Evolutionary conservation across 495 filamentous ascomycete genomes (phyloP), one percentile per base, ranked within the genome.

Genomic region (Aspergillus kassunensis): DNA sequence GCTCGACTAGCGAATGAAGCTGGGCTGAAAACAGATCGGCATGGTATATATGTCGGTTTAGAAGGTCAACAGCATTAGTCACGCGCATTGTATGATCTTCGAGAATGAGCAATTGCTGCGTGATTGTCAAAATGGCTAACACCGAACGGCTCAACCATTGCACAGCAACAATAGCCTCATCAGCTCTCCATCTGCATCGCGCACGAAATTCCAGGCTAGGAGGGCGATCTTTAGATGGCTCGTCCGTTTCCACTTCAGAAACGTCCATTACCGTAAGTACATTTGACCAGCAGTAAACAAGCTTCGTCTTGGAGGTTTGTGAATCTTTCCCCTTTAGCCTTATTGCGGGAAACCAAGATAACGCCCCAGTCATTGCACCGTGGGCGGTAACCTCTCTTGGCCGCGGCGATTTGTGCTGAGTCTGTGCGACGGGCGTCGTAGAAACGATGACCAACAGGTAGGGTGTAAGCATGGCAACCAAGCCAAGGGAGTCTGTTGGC

Each of bases 261-360:
- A 97, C 79, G 50, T 99, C 95, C 20, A 97, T 64, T 16, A 97
- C 85, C 1, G 92, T 97, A 51, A 99, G 73, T 24, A 97, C 82
- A 61, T 96, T 96, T 10, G 91, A 97, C 95, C 93, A 99, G 62
- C 90, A 96, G 68, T 97, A 99, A 2, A 89, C 91, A n/a, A 99
- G 77, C 64, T 97, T 97, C 1, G 72, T 72, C 37, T 76, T 71
- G 2, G 73, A 75, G 1, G 63, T 67, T 27, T 72, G 68, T 24
- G 63, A 65, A 42, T 87, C 84, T 34, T 82, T 78, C 20, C 83
- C 80, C 67, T 97, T 98, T 33, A 97, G 71, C 59, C 88, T 93
- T 44, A 97, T 93, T 3, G 90, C 89, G 4, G 93, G 93, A 66
- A 97, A 99, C 93, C 93, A 99, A 15, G 93, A 90, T 48, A 99